Conservation (phyloP, 2,329 filamentous ascomycete genomes). For the Metarhizium anisopliae region DNA sequence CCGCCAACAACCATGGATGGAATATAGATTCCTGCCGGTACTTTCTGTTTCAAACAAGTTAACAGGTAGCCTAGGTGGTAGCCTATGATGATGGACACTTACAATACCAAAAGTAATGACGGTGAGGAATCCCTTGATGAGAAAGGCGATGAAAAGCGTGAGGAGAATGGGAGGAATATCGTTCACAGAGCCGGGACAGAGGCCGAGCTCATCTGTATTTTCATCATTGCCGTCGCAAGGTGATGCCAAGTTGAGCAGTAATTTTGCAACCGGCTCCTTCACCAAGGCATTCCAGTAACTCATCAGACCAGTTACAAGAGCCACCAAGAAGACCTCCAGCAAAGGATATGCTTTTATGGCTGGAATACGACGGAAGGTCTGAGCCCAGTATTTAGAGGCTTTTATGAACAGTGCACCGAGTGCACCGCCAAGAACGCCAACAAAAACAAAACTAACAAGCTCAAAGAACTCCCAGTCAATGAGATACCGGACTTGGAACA, state of each 20-base stretch:
- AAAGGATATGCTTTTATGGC: slow-evolving; percentile 77
- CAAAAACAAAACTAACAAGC: slow-evolving; percentile 71
- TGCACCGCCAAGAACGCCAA: slow-evolving; percentile 77
- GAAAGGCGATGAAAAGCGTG: slow-evolving; percentile 66
- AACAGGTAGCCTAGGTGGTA: slow-evolving; percentile 1
- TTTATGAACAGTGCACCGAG: slow-evolving; percentile 94
- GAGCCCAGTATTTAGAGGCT: slow-evolving; percentile 82
- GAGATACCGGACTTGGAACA: slow-evolving; percentile 88
- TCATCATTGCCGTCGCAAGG: slow-evolving; percentile 68
- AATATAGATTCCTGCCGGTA: slow-evolving; percentile 94
- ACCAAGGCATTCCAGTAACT: slow-evolving; percentile 94
- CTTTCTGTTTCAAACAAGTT: slow-evolving; percentile 47
- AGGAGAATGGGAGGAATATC: slow-evolving; percentile 71
- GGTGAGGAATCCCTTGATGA: slow-evolving; percentile 85
- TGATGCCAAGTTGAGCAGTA: slow-evolving; percentile 82
- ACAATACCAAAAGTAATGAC: slow-evolving; percentile 86
- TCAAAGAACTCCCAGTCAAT: slow-evolving; percentile 94
- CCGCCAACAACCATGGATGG: slow-evolving; percentile 98
- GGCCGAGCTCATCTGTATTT: slow-evolving; percentile 54
- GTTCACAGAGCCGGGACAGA: slow-evolving; percentile 65
- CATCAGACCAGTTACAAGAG: slow-evolving; percentile 70
- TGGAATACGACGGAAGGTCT: slow-evolving; percentile 72
- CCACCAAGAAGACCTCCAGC: slow-evolving; percentile 81
- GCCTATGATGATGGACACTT: slow-evolving; percentile 21
- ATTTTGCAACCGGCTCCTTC: slow-evolving; percentile 79